Conservation (phyloP, 208 protist species). For the Leishmania major region DNA sequence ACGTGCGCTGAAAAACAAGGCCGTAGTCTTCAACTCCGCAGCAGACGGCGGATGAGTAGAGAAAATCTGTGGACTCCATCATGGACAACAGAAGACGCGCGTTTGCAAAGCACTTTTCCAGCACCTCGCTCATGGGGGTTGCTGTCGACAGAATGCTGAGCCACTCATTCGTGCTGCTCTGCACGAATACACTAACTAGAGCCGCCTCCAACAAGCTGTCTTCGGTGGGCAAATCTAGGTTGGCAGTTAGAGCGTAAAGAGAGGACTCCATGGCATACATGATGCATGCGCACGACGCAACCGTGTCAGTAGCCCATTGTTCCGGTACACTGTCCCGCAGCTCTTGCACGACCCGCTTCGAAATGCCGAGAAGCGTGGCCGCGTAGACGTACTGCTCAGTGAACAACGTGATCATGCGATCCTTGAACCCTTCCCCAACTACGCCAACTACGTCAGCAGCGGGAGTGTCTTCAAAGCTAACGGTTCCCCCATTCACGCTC, state of each 20-base stretch:
- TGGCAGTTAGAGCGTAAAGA: conserved; percentile 84
- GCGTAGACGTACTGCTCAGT: conserved; percentile 88
- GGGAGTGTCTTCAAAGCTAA: conserved; percentile 55
- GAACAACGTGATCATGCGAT: conserved; percentile 82
- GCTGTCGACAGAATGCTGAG: conserved; percentile 64
- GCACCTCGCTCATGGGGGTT: conserved; percentile 45
- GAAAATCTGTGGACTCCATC: conserved; percentile 78
- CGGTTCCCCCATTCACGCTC: conserved; percentile 25
- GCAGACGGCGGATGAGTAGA: conserved; percentile 78
- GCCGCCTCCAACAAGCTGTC: conserved; percentile 84
- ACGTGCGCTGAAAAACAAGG: conserved; percentile 81
- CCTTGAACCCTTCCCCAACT: conserved; percentile 85
- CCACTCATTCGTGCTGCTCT: conserved; percentile 52
- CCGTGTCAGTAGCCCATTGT: conserved; percentile 49
- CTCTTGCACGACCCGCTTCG: conserved; percentile 79
- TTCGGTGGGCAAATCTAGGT: conserved; percentile 74
- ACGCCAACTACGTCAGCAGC: conserved; percentile 73
- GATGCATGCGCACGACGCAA: conserved; percentile 64
- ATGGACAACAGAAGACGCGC: conserved; percentile 54
- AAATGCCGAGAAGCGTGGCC: conserved; percentile 65
- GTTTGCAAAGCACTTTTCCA: conserved; percentile 55
- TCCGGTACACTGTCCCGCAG: conserved; percentile 51
- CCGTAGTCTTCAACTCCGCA: conserved; percentile 88
- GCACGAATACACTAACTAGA: conserved; percentile 70
- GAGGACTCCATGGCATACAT: conserved; percentile 88